Evolutionary conservation across 768 basidiomycete species (phyloP), one percentile per base, ranked within the genome.

Genomic region (Nevesoporus exiguus): DNA sequence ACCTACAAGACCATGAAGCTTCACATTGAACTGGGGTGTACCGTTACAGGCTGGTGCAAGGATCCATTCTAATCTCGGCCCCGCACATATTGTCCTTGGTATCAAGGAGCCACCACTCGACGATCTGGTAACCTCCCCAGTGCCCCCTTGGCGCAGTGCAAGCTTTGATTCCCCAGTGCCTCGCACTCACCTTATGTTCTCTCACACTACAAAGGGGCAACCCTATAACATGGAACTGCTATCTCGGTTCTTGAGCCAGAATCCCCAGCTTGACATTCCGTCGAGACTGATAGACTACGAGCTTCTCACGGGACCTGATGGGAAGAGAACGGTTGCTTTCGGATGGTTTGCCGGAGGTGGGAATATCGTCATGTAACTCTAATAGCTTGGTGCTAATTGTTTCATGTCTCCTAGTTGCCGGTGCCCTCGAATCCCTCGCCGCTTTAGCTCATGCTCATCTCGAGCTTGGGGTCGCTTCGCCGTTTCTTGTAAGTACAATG

Each of bases 321-420:
- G 86, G 4, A 88, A 88, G 67, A 76, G 94, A 21, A 88, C 87
- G 0, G 90, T 94, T 17, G 93, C 86, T 0, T 96, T 97, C 73
- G 94, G 93, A 1, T 93, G 86, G 85, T 92, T 87, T 61, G 94
- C 94, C 0, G 94, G 94, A 70, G 88, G 90, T 91, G 54, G 47
- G 81, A 61, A 24, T 29, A 1, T 30, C 10, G 0, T 22, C 25
- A 47, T 44, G 7, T 30, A 14, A n/a, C 17, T 10, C 13, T 29
- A 1, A 2, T 34, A 6, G 21, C 14, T 43, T 55, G 40, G 21
- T n/a, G 21, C 47, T 52, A 39, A 64, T 31, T 21, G 13, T 15
- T 30, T 36, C 17, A 7, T 52, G 25, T 39, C 36, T 29, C 27
- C 54, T 67, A 93, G 91, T 90, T 54, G 90, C 90, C 11, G 93